phyloP scores from a whole-genome alignment of 148 eudicot genomes.

The Camellia lanceoleosa region DNA sequence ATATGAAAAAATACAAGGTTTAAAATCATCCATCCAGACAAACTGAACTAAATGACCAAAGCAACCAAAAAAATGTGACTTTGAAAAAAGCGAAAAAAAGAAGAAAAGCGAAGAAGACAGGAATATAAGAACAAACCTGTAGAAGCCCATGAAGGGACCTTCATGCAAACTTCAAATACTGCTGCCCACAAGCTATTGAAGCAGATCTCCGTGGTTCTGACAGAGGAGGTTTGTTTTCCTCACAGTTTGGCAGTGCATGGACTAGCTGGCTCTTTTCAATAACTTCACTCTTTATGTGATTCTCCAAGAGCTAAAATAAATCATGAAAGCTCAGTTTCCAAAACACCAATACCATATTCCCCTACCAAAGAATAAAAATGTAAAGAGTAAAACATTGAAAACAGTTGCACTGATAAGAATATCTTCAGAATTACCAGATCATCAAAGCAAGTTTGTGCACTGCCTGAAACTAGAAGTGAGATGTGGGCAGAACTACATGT shows the following conservation, averaged over 20 bases:
- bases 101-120: neutral
- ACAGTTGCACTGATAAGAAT: neutral
- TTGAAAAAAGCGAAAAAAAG: neutral
- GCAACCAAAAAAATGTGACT: neutral
- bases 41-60: neutral
- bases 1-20: neutral
- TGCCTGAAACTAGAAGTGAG: constrained; percentile 89
- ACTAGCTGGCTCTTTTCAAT: constrained; percentile 72
- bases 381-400: neutral
- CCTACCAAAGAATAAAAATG: neutral
- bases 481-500: constrained; percentile 85
- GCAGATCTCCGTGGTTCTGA: constrained; percentile 81
- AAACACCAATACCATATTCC: neutral
- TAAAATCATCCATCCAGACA: neutral
- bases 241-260: constrained; percentile 47
- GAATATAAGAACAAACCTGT: constrained; percentile 49
- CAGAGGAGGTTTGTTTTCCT: constrained; percentile 46
- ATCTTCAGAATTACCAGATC: constrained; percentile 60
- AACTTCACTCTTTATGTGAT: constrained; percentile 88
- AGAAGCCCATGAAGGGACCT: constrained; percentile 91
- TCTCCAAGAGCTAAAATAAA: constrained; percentile 65
- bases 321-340: constrained; percentile 7
- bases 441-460: constrained; percentile 98
- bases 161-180: constrained; percentile 88
- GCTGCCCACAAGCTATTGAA: constrained; percentile 79